Percentiles rank a stretch among this genome's conserved stretches.
These are phyloP conservation scores for Sideroxylon spinosum DNA, from an alignment of 179 eudicot genomes.

Conservation along the genomic window DNA sequence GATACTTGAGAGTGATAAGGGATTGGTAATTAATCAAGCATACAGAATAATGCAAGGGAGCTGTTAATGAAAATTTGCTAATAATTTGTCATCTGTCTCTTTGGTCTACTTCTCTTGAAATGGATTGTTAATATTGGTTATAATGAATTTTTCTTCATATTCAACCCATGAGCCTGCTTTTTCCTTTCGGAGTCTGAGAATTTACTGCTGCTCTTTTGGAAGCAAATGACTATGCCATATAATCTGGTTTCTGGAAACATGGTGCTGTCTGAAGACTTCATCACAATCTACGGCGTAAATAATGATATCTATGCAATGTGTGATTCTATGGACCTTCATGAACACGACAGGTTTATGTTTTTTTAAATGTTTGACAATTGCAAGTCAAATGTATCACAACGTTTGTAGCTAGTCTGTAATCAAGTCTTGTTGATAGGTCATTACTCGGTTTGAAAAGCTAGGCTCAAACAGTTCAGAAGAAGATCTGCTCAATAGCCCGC, in stretches of 20 bases:
- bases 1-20: not conserved
- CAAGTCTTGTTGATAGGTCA: too few relatives aligned
- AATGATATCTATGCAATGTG: not conserved
- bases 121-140: not conserved
- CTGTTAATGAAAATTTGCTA: not conserved
- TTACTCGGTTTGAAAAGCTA: too few relatives aligned
- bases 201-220: not conserved
- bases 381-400: too few relatives aligned
- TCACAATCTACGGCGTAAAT: not conserved
- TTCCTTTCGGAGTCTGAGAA: not conserved
- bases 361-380: too few relatives aligned
- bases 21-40: not conserved
- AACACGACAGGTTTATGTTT: not conserved
- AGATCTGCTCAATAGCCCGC: too few relatives aligned
- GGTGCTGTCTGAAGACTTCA: not conserved
- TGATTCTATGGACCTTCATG: not conserved
- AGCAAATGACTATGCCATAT: not conserved
- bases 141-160: not conserved
- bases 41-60: not conserved
- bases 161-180: not conserved
- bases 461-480: too few relatives aligned
- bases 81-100: not conserved
- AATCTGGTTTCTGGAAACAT: not conserved
- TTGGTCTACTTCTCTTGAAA: not conserved
- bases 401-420: too few relatives aligned